Base-by-base conservation (phyloP, 2,329 filamentous ascomycete genomes). In the Sclerotinia spermophila region DNA sequence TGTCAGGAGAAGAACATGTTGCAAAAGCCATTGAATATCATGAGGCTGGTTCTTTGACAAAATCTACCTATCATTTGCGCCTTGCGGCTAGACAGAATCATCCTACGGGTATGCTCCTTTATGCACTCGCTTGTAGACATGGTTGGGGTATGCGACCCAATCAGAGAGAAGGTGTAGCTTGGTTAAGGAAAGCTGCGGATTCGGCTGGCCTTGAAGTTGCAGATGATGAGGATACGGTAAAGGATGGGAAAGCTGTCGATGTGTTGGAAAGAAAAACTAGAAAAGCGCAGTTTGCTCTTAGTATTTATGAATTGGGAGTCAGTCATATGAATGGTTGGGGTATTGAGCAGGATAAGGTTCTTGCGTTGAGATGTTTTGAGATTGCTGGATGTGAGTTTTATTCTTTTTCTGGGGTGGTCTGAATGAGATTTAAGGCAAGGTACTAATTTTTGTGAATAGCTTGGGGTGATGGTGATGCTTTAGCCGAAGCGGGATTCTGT, bases 271-370 rank as follows among this genome's bases (percentile, higher is more conserved):
- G 88, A 75, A 96, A 94, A 81, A 91, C 92, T 8, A 90, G 94
- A 73, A 93, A 94, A 78, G 94, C 94, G 17, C 95, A 98, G 78
- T 97, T 98, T 80, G 96, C 95, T 0, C 85, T 98, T 59, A 96
- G 94, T 77, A 94, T 98, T 68, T 99, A 99, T 77, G 96, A 99
- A 82, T 85, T 99, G 35, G 96, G 96, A 5, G 94, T 97, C 38
- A 97, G 93, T 79, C 95, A 98, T 79, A 94, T 97, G 89, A 97
- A 99, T 77, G 96, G 96, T 7, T 99, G 96, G 96, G 96, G 96
- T 24, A 96, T 97, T 53, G 89, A 95, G 76, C 94, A 97, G 81
- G 96, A 99, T 79, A 97, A 96, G 80, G 82, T 87, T 7, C 86
- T 98, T 71, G 96, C 94, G 0, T 82, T 99, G 77, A 87, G 94